Evolutionary conservation across 1,284 basidiomycete species (phyloP).

Genomic region (Austroboletus novae-zelandiae): DNA sequence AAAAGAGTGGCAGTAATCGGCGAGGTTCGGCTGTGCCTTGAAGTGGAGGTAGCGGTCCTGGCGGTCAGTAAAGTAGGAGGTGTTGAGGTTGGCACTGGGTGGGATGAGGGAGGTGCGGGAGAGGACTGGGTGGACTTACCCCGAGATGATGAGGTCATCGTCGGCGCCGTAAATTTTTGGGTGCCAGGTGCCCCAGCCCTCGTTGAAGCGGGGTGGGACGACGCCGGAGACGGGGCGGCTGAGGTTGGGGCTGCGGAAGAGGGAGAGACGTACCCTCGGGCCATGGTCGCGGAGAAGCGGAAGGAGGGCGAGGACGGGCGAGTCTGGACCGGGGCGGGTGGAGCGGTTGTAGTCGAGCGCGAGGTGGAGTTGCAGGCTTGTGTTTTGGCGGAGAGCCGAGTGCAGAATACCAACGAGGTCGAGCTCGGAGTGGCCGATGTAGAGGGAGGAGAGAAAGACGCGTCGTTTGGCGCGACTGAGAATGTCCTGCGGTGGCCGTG

Average conservation of each 20-base stretch:
- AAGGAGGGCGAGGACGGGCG: conserved; percentile 73
- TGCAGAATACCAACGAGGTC: conserved; percentile 31
- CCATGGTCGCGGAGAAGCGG: conserved; percentile 75
- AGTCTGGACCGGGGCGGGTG: conserved; percentile 77
- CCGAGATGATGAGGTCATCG: conserved; percentile 88
- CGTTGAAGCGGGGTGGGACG: conserved; percentile 92
- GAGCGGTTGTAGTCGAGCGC: conserved; percentile 90
- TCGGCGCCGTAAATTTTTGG: conserved; percentile 96
- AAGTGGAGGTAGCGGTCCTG: conserved; percentile 94
- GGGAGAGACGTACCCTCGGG: conserved; percentile 70
- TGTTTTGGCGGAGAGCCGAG: conserved; percentile 56
- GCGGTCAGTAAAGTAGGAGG: conserved; percentile 92
- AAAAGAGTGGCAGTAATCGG: conserved; percentile 84
- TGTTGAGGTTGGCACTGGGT: conserved; percentile 88
- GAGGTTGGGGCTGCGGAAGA: conserved; percentile 87
- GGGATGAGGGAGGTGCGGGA: neutral
- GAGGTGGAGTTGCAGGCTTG: conserved; percentile 67
- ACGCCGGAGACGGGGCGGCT: conserved; percentile 70
- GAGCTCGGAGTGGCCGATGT: conserved; percentile 71
- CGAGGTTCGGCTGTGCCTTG: conserved; percentile 55
- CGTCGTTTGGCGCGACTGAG: conserved; percentile 69
- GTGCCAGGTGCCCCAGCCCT: conserved; percentile 99
- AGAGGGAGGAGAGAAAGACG: conserved; percentile 86
- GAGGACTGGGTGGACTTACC: conserved; percentile 53
- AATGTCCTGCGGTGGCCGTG: conserved; percentile 55